phyloP scores from a whole-genome alignment of 1,139 yeast genomes.

The Nakaseomyces uthaithaninus region DNA sequence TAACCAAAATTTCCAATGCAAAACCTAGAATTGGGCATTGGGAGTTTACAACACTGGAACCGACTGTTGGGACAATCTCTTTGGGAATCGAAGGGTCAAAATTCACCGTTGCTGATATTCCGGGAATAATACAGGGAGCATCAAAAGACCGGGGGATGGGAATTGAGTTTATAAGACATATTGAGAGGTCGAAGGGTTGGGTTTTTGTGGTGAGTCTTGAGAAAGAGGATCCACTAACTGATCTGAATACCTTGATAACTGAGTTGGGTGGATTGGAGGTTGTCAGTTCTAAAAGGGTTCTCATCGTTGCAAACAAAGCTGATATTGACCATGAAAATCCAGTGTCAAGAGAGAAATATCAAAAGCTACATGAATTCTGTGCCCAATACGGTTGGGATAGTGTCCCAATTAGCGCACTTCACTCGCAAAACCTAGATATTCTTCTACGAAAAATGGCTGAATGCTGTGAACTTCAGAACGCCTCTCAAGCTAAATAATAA shows the following conservation, averaged over 20 bases:
- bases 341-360: slow-evolving; percentile 39
- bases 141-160: slow-evolving; percentile 86
- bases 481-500: too few species aligned
- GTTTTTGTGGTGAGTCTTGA: slow-evolving; percentile 82
- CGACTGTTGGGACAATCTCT: slow-evolving; percentile 81
- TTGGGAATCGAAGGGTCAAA: slow-evolving; percentile 59
- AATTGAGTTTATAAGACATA: slow-evolving; percentile 79
- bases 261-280: slow-evolving; percentile 66
- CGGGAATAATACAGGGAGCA: slow-evolving; percentile 90
- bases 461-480: slow-evolving; percentile 20
- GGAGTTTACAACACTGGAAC: slow-evolving; percentile 92
- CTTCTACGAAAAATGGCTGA: slow-evolving; percentile 56
- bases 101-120: slow-evolving; percentile 94
- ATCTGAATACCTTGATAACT: slow-evolving; percentile 48
- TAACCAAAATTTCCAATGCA: slow-evolving; percentile 85
- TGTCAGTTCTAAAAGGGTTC: slow-evolving; percentile 43
- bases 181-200: slow-evolving; percentile 83
- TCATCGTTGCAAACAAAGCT: slow-evolving; percentile 87
- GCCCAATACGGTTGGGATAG: slow-evolving; percentile 49
- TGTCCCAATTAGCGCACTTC: slow-evolving; percentile 77
- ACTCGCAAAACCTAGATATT: slow-evolving; percentile 60
- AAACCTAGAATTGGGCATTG: slow-evolving; percentile 91
- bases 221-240: slow-evolving; percentile 49
- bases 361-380: slow-evolving; percentile 38
- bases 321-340: slow-evolving; percentile 46